Base-by-base conservation (phyloP, 2,329 filamentous ascomycete genomes). In the Tolypocladium paradoxum region DNA sequence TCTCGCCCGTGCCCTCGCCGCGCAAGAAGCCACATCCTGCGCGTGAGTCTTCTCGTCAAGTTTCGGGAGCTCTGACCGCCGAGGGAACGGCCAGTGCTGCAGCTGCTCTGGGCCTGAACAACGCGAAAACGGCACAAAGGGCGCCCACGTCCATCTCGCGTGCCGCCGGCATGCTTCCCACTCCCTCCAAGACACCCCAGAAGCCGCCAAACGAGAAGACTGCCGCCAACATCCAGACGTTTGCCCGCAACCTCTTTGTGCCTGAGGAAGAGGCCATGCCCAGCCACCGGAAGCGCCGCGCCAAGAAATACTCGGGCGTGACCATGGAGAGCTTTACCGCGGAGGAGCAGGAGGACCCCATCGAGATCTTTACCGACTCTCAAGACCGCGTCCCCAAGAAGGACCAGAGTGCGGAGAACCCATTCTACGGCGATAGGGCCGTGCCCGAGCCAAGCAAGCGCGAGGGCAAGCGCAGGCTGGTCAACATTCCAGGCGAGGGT, bases 301-400 rank as follows among this genome's bases (percentile, higher is more conserved):
- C 73, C 48, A 82, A 80, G 69, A 81, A 81, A 66, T 78, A 81
- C 65, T 74, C 70, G 6, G 76, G 77, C 50, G 68, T 77, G 45
- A 72, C 75, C 12, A 62, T 84, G 57, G 77, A 79, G 56, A 84
- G 80, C 68, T 84, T 85, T 63, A 71, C 69, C 27, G 76, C 69
- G 8, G 78, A 82, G 50, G 76, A 79, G n/a, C 70, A 76, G 8
- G 76, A 81, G 43, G 73, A 76, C 43, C 67, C 75, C n/a, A 87
- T 91, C 59, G 68, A 79, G 58, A 88, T 92, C 62, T 92, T 83
- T 64, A 90, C 85, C 40, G 88, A 93, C 66, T 82, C 87, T 1
- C 85, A 90, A 58, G 90, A 95, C 60, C 83, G 85, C 52, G 69
- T 90, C 43, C 88, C 88, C 22, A 78, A 83, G 57, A 71, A 81